Base-by-base conservation (phyloP, 208 protist genomes). In the Angomonas deanei region DNA sequence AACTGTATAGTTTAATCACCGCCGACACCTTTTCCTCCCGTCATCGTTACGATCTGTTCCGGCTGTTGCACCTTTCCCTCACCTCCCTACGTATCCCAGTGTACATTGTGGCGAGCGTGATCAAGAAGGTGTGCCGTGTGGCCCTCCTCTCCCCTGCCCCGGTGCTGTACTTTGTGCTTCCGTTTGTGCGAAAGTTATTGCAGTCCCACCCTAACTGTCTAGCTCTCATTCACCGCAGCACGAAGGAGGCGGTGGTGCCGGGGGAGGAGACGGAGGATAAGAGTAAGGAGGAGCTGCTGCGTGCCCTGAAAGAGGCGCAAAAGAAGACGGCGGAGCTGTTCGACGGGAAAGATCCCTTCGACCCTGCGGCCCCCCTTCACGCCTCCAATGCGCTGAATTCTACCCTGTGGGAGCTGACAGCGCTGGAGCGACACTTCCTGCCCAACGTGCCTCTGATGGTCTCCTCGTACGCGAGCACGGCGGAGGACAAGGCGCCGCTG, bases 341-440 rank as follows among this genome's bases (percentile, higher is more conserved):
- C 62, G 73, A 91, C 8, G 86, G 86, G 19, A 70, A 76, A 27
- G 91, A 97, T 55, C 88, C 91, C 3, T 97, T 87, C 55, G 71
- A 86, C 39, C 72, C 69, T 15, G 58, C 26, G 38, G 71, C 70
- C 0, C 64, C 53, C 26, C 60, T 88, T 33, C 60, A 67, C 46
- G 49, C 61, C 21, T 81, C 82, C 28, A 70, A 85, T 55, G 91
- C 91, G 0, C 57, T 94, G 38, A 66, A 86, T 58, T 93, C 85
- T 10, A 91, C 88, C 5, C 63, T 94, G 53, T 97, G 91, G 91
- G 91, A 97, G 79, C 58, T 97, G 21, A 88, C 82, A 10, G 84
- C 81, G 39, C 74, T 97, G 32, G 84, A 93, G 72, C 66, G 77
- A 24, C 91, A 97, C 80, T 94, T 88, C 63, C 55, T 91, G 47